Base-by-base conservation (phyloP, 192 early-diverging fungal species). In the Coemansia sp. region DNA sequence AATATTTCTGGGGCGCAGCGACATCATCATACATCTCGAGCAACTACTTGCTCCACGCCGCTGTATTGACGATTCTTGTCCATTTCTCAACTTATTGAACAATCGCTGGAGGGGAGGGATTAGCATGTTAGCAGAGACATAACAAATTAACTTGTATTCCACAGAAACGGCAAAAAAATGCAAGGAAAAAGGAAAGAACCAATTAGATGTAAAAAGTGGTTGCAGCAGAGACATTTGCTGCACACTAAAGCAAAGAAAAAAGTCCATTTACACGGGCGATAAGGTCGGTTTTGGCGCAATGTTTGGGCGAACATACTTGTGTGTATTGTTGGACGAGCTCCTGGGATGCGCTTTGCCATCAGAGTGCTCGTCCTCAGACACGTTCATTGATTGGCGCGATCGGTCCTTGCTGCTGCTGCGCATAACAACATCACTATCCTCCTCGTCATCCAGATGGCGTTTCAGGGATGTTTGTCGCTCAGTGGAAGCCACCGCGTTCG, bases 231-330 rank as follows among this genome's bases (percentile, higher is more conserved):
- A 8, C 39, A 8, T 41, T 41, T 41, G 39, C 39, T 6, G 6
- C 9, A 41, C 39, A 46, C 44, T 46, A 14, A 46, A 46, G 44
- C 16, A 41, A 41, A 41, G 39, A 46, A 46, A 18, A 46, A 18
- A 12, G 39, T 12, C 18, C 23, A 30, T 62, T 67, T 67, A 77
- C n/a, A 64, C 67, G 12, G 71, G 61, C 34, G 64, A 51, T 24
- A 73, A 36, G 33, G 76, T 67, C 12, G 74, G 57, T 55, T 71
- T 82, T 57, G 66, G 24, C 12, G 67, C 34, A 36, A 70, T 46
- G 44, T 58, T 64, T 38, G 80, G 66, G 20, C 80, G 75, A 44
- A 71, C 75, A 68, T 74, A 64, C 63, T 82, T 82, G 60, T 52
- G 67, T 7, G 68, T 35, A 30, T 52, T 52, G 38, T 52, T 52